These are phyloP conservation scores for Aspergillus sp. DNA, from an alignment of 2,329 filamentous ascomycete genomes.

Conservation along the genomic window DNA sequence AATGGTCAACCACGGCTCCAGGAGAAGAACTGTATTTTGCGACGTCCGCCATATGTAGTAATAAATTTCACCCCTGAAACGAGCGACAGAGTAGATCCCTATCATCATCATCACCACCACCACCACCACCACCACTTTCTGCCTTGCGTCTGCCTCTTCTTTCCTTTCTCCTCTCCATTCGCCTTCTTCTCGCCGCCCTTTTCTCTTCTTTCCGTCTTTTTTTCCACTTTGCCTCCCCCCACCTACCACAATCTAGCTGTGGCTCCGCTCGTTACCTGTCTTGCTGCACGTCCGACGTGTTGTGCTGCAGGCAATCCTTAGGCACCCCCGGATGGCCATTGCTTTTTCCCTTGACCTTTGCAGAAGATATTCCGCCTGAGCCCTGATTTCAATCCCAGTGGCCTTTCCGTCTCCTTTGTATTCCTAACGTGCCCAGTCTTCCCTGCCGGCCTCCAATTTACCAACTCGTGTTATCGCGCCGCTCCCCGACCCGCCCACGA, in stretches of 20 bases:
- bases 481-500: neutral
- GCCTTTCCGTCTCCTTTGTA: neutral
- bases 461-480: neutral
- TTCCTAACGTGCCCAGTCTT: neutral
- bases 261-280: constrained; percentile 10
- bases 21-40: constrained; percentile 13
- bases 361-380: constrained; percentile 2
- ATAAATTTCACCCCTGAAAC: constrained; percentile 26
- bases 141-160: constrained; percentile 5
- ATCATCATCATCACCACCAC: constrained; percentile 17
- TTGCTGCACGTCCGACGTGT: constrained; percentile 25
- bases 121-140: constrained; percentile 14
- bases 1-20: constrained; percentile 16
- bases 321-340: constrained; percentile 19
- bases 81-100: constrained; percentile 24
- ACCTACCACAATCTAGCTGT: constrained; percentile 10
- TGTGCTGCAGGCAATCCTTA: constrained; percentile 22
- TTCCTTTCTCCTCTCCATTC: constrained; percentile 1
- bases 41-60: constrained; percentile 3
- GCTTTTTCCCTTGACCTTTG: constrained; percentile 10
- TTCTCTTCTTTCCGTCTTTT: neutral
- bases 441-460: neutral
- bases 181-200: constrained; percentile 1
- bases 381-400: constrained; percentile 5
- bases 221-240: neutral